A percentile compares a stretch with the other conserved stretches of the same genome.
Conservation (phyloP, 805 yeast genomes). For the Metschnikowia noctiluminum region DNA sequence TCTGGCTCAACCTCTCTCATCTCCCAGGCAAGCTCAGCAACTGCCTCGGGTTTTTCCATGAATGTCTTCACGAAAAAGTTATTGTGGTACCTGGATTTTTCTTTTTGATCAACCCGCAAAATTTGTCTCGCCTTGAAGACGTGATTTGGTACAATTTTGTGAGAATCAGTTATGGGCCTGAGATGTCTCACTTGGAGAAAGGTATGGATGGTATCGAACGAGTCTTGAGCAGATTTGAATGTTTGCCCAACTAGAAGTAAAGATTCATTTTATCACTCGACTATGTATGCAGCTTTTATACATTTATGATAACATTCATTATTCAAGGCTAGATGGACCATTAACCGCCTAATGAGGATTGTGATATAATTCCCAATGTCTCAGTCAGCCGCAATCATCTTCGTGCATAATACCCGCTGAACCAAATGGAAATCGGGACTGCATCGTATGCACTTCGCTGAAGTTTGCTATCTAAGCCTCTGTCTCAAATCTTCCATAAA, state of each 20-base stretch:
- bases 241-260: constrained; percentile 19
- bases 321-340: not conserved
- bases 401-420: too few species aligned
- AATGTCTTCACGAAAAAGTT: constrained; percentile 55
- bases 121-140: constrained; percentile 46
- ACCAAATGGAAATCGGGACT: too few species aligned
- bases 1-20: constrained; percentile 55
- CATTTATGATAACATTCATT: too few species aligned
- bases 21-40: constrained; percentile 55
- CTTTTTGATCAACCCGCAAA: constrained; percentile 56
- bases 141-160: constrained; percentile 59
- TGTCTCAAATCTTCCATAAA: too few species aligned
- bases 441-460: too few species aligned
- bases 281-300: not conserved
- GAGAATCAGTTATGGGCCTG: constrained; percentile 60
- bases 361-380: too few species aligned
- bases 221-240: constrained; percentile 41
- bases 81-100: constrained; percentile 63
- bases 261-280: not conserved
- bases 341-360: too few species aligned
- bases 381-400: too few species aligned
- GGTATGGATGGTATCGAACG: constrained; percentile 63
- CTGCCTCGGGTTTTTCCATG: constrained; percentile 62
- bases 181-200: constrained; percentile 42
- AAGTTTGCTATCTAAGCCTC: too few species aligned